These are phyloP conservation scores for Artemisia argyi DNA, from an alignment of 129 eudicot genomes.

Conservation along the genomic window DNA sequence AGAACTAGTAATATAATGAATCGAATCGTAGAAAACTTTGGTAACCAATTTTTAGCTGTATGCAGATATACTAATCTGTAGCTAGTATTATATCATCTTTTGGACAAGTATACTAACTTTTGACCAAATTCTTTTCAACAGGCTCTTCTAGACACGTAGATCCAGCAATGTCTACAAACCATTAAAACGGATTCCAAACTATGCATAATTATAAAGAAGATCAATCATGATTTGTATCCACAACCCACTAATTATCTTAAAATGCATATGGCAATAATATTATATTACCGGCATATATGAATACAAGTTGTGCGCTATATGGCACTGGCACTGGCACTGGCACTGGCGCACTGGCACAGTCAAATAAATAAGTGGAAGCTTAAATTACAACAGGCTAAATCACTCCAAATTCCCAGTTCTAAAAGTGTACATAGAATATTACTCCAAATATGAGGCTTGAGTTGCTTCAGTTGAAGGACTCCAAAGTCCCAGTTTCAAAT, in stretches of 20 bases:
- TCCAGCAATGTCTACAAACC: neutral
- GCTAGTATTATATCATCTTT: too few species aligned
- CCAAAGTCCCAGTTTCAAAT: constrained; percentile 15
- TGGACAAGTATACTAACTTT: too few species aligned
- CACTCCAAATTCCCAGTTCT: neutral
- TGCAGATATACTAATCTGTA: too few species aligned
- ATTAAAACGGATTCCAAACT: neutral
- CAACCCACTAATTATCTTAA: neutral
- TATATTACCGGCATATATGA: constrained; percentile 11
- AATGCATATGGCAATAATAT: neutral
- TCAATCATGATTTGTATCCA: neutral
- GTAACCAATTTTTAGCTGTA: too few species aligned
- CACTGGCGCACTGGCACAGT: neutral
- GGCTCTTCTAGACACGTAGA: too few species aligned
- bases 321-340: neutral
- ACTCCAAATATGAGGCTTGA: constrained; percentile 22
- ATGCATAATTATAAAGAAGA: constrained; percentile 6
- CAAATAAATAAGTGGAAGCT: neutral
- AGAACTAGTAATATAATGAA: too few species aligned
- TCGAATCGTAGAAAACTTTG: too few species aligned
- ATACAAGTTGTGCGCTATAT: neutral
- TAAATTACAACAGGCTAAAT: neutral
- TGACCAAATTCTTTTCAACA: neutral
- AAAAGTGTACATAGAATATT: constrained; percentile 4
- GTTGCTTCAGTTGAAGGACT: constrained; percentile 18